Percentiles rank a stretch among this genome's conserved stretches.
Evolutionary conservation across 1,284 basidiomycete genomes (phyloP).

Genomic region (Ustilago esculenta): DNA sequence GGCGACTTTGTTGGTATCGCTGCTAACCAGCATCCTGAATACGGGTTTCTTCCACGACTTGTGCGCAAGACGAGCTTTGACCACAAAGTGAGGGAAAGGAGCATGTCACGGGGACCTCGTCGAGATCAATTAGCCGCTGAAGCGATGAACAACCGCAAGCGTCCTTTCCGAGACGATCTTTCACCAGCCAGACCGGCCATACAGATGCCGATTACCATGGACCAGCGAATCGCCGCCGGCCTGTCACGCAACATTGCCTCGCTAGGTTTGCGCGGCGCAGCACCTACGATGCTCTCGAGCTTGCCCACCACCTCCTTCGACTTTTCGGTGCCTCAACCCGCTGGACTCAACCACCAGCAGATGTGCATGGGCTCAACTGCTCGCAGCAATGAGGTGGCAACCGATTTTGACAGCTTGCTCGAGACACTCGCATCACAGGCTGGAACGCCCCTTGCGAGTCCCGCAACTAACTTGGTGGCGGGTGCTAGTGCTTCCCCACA

Average conservation of each 20-base stretch:
- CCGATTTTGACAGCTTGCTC: constrained; percentile 44
- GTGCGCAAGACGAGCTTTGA: constrained; percentile 67
- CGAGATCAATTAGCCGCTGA: constrained; percentile 37
- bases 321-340: constrained; percentile 50
- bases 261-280: constrained; percentile 37
- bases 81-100: constrained; percentile 64
- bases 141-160: constrained; percentile 55
- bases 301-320: constrained; percentile 55
- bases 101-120: constrained; percentile 56
- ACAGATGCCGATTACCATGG: constrained; percentile 54
- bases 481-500: constrained; percentile 36
- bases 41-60: constrained; percentile 64
- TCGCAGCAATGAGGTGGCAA: constrained; percentile 11
- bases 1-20: constrained; percentile 62
- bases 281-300: constrained; percentile 33
- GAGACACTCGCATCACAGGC: constrained; percentile 44
- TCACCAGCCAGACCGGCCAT: constrained; percentile 57
- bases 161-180: constrained; percentile 57
- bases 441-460: constrained; percentile 34
- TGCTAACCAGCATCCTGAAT: constrained; percentile 65
- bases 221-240: constrained; percentile 64
- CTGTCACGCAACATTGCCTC: constrained; percentile 60
- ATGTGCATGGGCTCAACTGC: constrained; percentile 8
- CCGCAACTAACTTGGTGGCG: constrained; percentile 15
- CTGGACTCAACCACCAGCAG: constrained; percentile 17